A percentile compares a stretch with the other conserved stretches of the same genome.
phyloP scores from a whole-genome alignment of 73 alveolate species.

The Paraurostyla sp. region DNA sequence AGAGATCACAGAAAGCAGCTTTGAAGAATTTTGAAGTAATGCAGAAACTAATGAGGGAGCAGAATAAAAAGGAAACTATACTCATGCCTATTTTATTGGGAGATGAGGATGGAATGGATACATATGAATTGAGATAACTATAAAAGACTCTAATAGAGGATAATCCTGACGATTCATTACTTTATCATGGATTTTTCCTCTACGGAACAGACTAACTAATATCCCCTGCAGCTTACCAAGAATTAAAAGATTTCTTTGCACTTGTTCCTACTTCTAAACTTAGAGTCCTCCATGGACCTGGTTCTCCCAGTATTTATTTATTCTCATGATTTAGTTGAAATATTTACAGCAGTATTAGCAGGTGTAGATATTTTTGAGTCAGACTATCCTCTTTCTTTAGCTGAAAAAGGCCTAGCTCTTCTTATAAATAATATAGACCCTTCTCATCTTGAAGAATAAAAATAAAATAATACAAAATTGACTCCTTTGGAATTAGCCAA shows the following conservation, averaged over 20 bases:
- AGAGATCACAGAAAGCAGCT: constrained; percentile 49
- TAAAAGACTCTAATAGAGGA: not conserved
- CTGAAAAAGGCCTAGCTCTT: constrained; percentile 4
- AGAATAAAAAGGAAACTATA: not conserved
- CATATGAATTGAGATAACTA: constrained; percentile 7
- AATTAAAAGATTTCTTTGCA: not conserved
- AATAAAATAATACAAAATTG: not conserved
- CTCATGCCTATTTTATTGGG: constrained; percentile 16
- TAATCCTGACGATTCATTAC: not conserved
- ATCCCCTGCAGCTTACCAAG: constrained; percentile 9
- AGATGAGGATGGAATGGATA: constrained; percentile 36
- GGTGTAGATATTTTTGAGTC: constrained; percentile 50
- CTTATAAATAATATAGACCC: not conserved
- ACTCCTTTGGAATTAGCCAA: not conserved
- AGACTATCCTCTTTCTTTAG: constrained; percentile 40
- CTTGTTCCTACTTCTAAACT: not conserved
- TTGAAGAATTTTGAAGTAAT: not conserved
- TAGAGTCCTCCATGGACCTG: constrained; percentile 10
- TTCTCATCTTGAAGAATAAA: not conserved
- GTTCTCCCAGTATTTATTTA: not conserved
- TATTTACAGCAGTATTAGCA: not conserved
- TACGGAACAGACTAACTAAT: constrained; percentile 27
- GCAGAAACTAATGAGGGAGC: not conserved
- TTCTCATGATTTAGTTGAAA: constrained; percentile 2
- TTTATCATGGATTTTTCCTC: constrained; percentile 10